phyloP scores from a whole-genome alignment of 2,329 filamentous ascomycete genomes.

The Ascochyta lentis region DNA sequence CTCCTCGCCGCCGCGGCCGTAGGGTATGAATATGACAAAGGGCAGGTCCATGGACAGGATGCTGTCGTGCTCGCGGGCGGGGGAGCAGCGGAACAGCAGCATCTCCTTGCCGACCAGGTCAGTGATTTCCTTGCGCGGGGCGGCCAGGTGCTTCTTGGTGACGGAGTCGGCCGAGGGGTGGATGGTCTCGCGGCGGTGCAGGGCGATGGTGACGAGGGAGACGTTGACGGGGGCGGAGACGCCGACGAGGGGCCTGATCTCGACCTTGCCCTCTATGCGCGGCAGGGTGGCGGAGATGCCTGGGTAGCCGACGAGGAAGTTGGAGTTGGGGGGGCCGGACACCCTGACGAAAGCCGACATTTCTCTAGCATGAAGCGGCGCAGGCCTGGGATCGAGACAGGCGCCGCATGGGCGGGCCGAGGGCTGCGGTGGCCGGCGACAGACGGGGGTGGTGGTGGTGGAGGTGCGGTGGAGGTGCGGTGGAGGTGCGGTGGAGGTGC shows the following conservation, averaged over 20 bases:
- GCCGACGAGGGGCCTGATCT: conserved; percentile 86
- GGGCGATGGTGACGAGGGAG: conserved; percentile 90
- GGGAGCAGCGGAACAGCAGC: conserved; percentile 83
- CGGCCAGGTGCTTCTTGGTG: conserved; percentile 88
- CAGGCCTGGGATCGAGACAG: conserved; percentile 42
- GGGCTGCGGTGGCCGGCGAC: conserved; percentile 7
- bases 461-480: conserved; percentile 5
- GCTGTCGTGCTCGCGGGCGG: conserved; percentile 83
- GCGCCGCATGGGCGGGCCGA: conserved; percentile 44
- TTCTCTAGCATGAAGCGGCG: conserved; percentile 37
- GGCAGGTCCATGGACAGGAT: conserved; percentile 96
- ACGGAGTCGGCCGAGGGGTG: conserved; percentile 95
- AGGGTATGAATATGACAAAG: conserved; percentile 97
- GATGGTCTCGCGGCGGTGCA: conserved; percentile 94
- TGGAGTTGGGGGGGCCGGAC: conserved; percentile 95
- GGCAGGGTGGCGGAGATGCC: conserved; percentile 97
- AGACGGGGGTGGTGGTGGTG: neutral
- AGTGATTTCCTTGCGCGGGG: conserved; percentile 86
- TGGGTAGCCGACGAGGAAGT: conserved; percentile 94
- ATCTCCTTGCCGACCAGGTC: conserved; percentile 97
- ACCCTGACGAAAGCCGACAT: conserved; percentile 87
- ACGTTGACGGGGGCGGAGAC: conserved; percentile 88
- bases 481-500: too few relatives aligned
- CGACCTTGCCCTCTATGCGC: conserved; percentile 96
- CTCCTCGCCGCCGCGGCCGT: conserved; percentile 88